Base-by-base conservation (phyloP, 169 alveolate genomes). In the Babesia bovis region DNA sequence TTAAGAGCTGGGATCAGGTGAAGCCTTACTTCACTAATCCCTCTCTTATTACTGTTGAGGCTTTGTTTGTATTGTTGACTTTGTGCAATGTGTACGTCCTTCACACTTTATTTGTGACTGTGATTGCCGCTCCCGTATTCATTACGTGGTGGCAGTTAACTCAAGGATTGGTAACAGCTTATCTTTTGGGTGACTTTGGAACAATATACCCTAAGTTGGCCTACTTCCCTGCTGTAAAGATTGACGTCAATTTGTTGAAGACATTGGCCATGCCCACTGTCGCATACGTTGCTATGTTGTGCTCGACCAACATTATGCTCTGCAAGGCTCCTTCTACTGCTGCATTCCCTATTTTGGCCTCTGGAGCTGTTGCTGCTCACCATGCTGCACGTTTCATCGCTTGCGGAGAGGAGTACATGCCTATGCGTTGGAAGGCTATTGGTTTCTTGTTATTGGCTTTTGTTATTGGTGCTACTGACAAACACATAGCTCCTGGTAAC, bases 81-180 rank as follows among this genome's bases (percentile, higher is more conserved):
- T 66, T 94, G 68, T 91, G 94, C 63, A 94, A 94, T 75, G 96
- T 94, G 61, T 93, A 92, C 81, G 96, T 94, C 51, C 87, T 94
- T 86, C 93, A 94, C 85, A 91, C 96, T 19, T 84, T 94, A 40
- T 89, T 94, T 65, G 89, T 90, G 51, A 94, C 92, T 51, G 96
- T 94, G 53, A 81, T 92, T 38, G 97, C 97, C 41, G 94, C 82
- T 55, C 97, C 97, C 21, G 84, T 94, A 40, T 92, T 93, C 66
- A 95, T 94, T 42, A 94, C 97, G 35, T 94, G 96, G 95, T 93
- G 96, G 93, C 97, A 94, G 66, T 87, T 94, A 83, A 91, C 95
- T 41, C 96, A 91, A 67, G 97, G 97, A 44, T 85, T 94, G 68
- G 53, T 92, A 75, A 86, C 92, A 73, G 97, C 97, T n/a, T 93